A percentile compares a stretch with the other conserved stretches of the same genome.
Evolutionary conservation across 2,329 filamentous ascomycete species (phyloP).

Genomic region (Colletotrichum sidae): DNA sequence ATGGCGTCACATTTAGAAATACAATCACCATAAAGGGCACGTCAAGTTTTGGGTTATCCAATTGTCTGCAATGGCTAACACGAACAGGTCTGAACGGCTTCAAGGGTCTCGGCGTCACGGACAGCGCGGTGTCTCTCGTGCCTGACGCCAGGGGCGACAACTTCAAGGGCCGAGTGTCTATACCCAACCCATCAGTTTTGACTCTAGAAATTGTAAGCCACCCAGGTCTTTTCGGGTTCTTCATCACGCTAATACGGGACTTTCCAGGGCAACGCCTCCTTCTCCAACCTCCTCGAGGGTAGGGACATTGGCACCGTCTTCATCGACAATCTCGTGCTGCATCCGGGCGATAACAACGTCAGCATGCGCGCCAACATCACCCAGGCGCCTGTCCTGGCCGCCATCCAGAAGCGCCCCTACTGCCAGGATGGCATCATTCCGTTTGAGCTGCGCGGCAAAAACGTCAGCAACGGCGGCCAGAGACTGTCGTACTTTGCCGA

Average conservation of each 20-base stretch:
- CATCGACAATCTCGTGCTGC: constrained; percentile 68
- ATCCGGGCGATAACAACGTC: constrained; percentile 69
- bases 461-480: constrained; percentile 63
- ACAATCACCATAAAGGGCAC: constrained; percentile 58
- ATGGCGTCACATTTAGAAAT: constrained; percentile 67
- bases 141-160: constrained; percentile 62
- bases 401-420: constrained; percentile 55
- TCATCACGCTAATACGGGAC: constrained; percentile 5
- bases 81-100: constrained; percentile 63
- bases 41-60: not conserved
- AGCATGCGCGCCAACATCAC: constrained; percentile 65
- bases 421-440: constrained; percentile 68
- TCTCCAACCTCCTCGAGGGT: constrained; percentile 67
- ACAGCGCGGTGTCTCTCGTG: constrained; percentile 59
- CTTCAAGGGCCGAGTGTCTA: constrained; percentile 68
- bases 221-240: not conserved
- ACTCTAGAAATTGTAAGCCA: constrained; percentile 71
- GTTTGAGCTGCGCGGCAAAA: constrained; percentile 64
- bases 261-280: constrained; percentile 69
- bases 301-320: constrained; percentile 65
- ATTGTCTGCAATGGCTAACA: constrained; percentile 27
- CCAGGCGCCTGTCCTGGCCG: constrained; percentile 59
- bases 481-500: constrained; percentile 66
- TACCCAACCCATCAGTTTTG: constrained; percentile 73
- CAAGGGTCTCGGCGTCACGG: constrained; percentile 62